Evolutionary conservation across 1,284 basidiomycete genomes (phyloP), one percentile per base, ranked within the genome.

Genomic region (Trichosporon ovoides): DNA sequence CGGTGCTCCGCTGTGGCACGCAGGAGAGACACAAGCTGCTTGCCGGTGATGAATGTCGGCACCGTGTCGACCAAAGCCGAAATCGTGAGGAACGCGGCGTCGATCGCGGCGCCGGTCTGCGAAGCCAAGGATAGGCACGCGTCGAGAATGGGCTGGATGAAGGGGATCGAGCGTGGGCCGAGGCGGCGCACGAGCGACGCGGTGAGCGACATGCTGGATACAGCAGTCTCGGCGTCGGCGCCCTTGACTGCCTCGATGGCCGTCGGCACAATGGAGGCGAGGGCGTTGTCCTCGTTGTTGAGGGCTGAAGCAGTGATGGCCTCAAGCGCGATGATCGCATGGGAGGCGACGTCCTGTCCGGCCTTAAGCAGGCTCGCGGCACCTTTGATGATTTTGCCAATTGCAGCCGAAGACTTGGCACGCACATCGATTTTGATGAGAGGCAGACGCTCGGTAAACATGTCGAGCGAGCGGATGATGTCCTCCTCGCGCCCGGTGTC

Each of bases 161-260:
- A 83, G 7, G 92, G 89, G 53, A 96, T 90, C 52, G 90, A 81
- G 0, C 92, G 85, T 19, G 91, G 89, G 0, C 89, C 90, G n/a
- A 94, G 82, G 56, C 85, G 86, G 18, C 80, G 75, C 20, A 64
- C 56, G 10, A 66, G 57, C 10, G 65, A 52, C 11, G 68, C 63
- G 52, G 91, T 78, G 19, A 84, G 80, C 7, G 82, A 75, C 40
- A 93, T 72, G 16, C 83, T 80, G 6, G 43, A 52, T 0, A 79
- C 72, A 55, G 89, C 66, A 1, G 83, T 84, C 33, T 64, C 57
- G n/a, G 73, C 66, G 33, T 52, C 78, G 65, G 19, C 73, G 70
- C 31, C 78, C 72, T 52, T 78, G 24, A 66, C 77, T 76, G 81
- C 76, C 7, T 78, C 72, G 33, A 91, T 76, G 3, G 88, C 69